Conservation (phyloP, 2,329 filamentous ascomycete genomes). For the Ophiobolus disseminans region DNA sequence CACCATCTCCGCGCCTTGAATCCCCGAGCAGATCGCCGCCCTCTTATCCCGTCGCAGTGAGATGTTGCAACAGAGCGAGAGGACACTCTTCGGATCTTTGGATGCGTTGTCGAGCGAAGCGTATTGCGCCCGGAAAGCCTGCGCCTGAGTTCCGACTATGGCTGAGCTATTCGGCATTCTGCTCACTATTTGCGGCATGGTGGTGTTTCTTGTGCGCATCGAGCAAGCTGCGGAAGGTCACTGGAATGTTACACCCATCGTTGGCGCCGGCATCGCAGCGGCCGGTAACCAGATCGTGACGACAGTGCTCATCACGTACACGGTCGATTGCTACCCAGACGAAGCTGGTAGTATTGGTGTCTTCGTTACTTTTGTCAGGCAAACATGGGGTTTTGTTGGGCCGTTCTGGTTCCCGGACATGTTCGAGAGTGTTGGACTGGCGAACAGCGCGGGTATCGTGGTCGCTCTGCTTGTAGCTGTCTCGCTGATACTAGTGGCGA, state of each 20-base stretch:
- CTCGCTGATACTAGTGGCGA: constrained; percentile 29
- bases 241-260: constrained; percentile 65
- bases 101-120: constrained; percentile 55
- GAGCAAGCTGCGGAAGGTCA: constrained; percentile 51
- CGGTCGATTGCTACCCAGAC: constrained; percentile 64
- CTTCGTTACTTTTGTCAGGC: constrained; percentile 64
- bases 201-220: constrained; percentile 63
- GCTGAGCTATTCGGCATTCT: constrained; percentile 63
- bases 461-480: constrained; percentile 41
- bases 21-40: constrained; percentile 62
- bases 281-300: constrained; percentile 68
- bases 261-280: constrained; percentile 60
- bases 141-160: constrained; percentile 66
- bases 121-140: constrained; percentile 45
- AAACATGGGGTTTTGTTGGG: constrained; percentile 54
- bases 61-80: too few relatives aligned
- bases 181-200: constrained; percentile 59
- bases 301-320: constrained; percentile 66
- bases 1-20: background rate
- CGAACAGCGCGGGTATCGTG: constrained; percentile 48
- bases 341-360: constrained; percentile 63
- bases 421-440: constrained; percentile 46
- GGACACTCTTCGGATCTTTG: constrained; percentile 62
- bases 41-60: too few relatives aligned
- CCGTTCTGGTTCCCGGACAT: constrained; percentile 53